Base-by-base conservation (phyloP, 257 asterid genomes). In the Coffea eugenioides region DNA sequence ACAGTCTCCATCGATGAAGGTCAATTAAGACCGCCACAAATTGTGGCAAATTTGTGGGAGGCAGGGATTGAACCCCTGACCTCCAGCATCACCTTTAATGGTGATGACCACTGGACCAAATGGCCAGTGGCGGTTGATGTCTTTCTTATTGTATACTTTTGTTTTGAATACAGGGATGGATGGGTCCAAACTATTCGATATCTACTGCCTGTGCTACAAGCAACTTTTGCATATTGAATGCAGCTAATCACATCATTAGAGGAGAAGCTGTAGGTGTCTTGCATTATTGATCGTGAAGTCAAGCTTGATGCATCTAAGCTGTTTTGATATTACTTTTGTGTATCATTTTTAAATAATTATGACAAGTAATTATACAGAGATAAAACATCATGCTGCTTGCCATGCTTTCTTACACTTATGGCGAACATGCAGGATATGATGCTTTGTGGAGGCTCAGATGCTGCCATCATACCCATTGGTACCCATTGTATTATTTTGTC, bases 401-500 rank as follows among this genome's bases (percentile, higher is more conserved):
- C 51, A 39, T 51, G 31, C 54, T 74, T 77, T 75, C 74, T 82
- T 73, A 84, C 79, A 73, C 46, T 69, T 69, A 76, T 77, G 76
- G 87, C 41, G 57, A 79, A 83, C 85, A 79, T 89, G 85, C 91
- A 94, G 97, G 97, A 93, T 79, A 31, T 94, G 97, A 94, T 94
- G 98, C 97, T 94, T 75, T 91, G 97, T 81, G 98, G 98, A 77
- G 98, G 98, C 36, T 94, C 98, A 73, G 98, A 94, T 91, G 97
- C 97, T 76, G 94, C 88, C 54, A 93, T 92, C 81, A 94, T 94
- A 83, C 98, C 97, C 27, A 93, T 94, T 80, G 98, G 98, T 94
- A 88, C 49, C 54, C 49, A 78, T 69, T 73, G 69, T 74, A 56
- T 80, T 73, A 56, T 74, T 76, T 69, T 46, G 43, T 36, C 52